These are phyloP conservation scores for Hypericum androsaemum DNA, from an alignment of 345 rosid species.

Conservation along the genomic window DNA sequence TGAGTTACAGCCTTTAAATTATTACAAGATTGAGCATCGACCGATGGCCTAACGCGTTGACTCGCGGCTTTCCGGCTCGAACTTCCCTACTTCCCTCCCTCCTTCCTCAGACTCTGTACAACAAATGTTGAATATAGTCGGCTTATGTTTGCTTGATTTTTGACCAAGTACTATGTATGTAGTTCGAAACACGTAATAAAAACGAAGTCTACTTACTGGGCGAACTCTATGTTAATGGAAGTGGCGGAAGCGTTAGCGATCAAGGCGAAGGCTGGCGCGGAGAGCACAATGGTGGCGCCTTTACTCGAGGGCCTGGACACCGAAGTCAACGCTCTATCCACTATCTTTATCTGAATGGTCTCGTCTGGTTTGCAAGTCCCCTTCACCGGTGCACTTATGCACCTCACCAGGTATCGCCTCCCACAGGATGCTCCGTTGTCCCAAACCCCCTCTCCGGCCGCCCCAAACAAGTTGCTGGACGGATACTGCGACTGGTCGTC, in stretches of 20 bases:
- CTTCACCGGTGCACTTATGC: constrained; percentile 37
- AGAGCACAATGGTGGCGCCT: constrained; percentile 39
- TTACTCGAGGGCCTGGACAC: constrained; percentile 9
- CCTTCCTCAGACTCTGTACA: too few relatives aligned
- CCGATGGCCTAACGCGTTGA: too few relatives aligned
- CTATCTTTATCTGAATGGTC: constrained; percentile 41
- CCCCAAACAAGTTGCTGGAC: constrained; percentile 43
- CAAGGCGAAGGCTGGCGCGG: constrained; percentile 34
- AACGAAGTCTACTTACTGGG: constrained; percentile 27
- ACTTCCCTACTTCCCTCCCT: too few relatives aligned
- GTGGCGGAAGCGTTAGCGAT: constrained; percentile 26
- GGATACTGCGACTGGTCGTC: constrained; percentile 42
- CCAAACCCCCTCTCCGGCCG: constrained; percentile 68
- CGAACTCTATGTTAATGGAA: constrained; percentile 42
- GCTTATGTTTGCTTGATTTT: too few relatives aligned
- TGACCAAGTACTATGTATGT: too few relatives aligned
- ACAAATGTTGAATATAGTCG: too few relatives aligned
- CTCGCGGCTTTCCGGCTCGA: too few relatives aligned
- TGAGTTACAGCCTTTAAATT: too few relatives aligned
- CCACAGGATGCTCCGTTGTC: constrained; percentile 63
- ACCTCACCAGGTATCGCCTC: constrained; percentile 46
- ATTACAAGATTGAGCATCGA: too few relatives aligned
- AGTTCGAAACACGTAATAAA: too few relatives aligned
- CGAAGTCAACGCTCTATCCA: constrained; percentile 27
- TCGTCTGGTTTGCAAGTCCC: constrained; percentile 25